Percentiles rank a stretch among this genome's conserved stretches.
Conservation (phyloP, 2,329 filamentous ascomycete genomes). For the Hymenoscyphus occultus region DNA sequence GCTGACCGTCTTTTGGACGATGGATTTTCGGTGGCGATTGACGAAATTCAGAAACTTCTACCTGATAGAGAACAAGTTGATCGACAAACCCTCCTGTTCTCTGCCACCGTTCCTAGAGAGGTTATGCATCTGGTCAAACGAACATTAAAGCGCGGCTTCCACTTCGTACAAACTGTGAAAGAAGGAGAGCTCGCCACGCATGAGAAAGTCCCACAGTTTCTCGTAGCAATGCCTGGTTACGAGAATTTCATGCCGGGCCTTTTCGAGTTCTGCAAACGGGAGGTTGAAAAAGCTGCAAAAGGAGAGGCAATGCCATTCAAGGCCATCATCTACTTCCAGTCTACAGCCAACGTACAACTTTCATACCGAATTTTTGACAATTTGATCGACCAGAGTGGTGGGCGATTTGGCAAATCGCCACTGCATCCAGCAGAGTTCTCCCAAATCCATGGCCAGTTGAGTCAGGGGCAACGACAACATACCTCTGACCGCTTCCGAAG, state of each 20-base stretch:
- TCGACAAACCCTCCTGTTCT: conserved; percentile 91
- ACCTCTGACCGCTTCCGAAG: conserved; percentile 71
- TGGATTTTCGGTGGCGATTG: conserved; percentile 69
- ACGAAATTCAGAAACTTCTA: conserved; percentile 58
- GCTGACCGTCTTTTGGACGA: conserved; percentile 98
- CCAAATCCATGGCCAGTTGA: conserved; percentile 76
- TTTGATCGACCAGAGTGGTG: conserved; percentile 19
- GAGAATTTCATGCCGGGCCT: conserved; percentile 77
- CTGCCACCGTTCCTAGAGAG: conserved; percentile 82
- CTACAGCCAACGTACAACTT: conserved; percentile 68
- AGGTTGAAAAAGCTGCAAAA: conserved; percentile 35
- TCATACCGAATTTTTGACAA: conserved; percentile 52
- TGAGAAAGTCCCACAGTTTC: conserved; percentile 75
- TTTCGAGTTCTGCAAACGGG: conserved; percentile 46
- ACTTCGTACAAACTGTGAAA: conserved; percentile 83
- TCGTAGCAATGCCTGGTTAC: conserved; percentile 63
- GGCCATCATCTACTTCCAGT: conserved; percentile 87
- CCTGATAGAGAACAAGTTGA: conserved; percentile 61
- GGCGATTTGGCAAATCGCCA: conserved; percentile 27
- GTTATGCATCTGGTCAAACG: conserved; percentile 72
- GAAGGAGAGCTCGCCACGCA: conserved; percentile 84
- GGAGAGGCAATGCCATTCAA: conserved; percentile 60
- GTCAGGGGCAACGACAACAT: conserved; percentile 64
- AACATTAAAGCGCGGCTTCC: conserved; percentile 79
- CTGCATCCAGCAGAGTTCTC: conserved; percentile 32